Base-by-base conservation (phyloP, 2,329 filamentous ascomycete genomes). In the Fusarium euwallaceae region DNA sequence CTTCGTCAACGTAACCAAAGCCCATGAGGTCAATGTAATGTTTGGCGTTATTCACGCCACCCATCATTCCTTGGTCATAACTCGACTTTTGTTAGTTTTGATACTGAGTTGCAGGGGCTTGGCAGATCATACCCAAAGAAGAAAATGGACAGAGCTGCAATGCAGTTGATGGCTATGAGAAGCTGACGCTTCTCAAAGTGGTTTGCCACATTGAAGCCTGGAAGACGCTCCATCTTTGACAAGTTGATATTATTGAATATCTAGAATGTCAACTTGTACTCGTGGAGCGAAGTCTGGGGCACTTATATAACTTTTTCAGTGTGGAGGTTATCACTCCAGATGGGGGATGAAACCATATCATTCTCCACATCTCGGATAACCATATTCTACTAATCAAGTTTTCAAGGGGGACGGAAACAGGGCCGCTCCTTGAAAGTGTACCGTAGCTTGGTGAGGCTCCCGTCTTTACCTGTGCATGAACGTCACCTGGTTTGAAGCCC, bases 111-210 rank as follows among this genome's bases (percentile, higher is more conserved):
- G 7, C 9, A 24, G 11, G 43, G 27, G 24, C 20, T 39, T 51
- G 22, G 29, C 58, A 36, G n/a, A 34, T 53, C 69, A 51, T 77
- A 78, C 59, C 76, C 76, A 58, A 78, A 78, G 63, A 78, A 78
- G 61, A 78, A 77, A 36, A 78, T 78, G 10, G 76, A 78, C 0
- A 78, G 53, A 5, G 64, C 76, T 11, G 76, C 76, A 9, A 78
- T 48, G 9, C 70, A 69, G 64, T 78, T 78, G 32, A 78, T 72
- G 12, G 73, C 74, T 11, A 78, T 77, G 53, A 78, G 76, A 66
- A 78, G 73, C 69, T 67, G 24, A 0, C 76, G 71, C 73, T 77
- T 78, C 73, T 78, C 76, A 17, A 74, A 73, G 37, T 71, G 75
- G 17, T 74, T 74, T 4, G 72, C 72, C 37, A 74, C 68, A 41